These are phyloP conservation scores for Apostasia ramifera DNA, from an alignment of 106 monocot genomes.

Conservation along the genomic window DNA sequence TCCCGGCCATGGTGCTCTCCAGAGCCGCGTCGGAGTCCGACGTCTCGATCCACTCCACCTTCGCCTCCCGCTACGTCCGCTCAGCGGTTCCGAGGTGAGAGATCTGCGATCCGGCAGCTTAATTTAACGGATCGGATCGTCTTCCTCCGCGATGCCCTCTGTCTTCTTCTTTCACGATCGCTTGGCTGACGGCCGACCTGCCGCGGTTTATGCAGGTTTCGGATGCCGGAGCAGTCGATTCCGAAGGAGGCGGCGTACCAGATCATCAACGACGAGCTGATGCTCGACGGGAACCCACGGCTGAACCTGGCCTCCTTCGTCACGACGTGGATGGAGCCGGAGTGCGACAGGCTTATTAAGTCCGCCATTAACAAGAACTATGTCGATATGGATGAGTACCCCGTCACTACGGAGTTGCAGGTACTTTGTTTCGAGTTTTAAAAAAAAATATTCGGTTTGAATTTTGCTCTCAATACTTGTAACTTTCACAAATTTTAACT, in stretches of 20 bases:
- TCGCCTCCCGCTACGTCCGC: constrained; percentile 56
- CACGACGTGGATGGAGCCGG: constrained; percentile 97
- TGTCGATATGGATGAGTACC: constrained; percentile 94
- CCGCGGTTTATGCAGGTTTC: constrained; percentile 20
- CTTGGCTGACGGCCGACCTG: too few species aligned
- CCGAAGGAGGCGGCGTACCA: constrained; percentile 90
- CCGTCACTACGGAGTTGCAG: constrained; percentile 92
- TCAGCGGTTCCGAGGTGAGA: constrained; percentile 47
- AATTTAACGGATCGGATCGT: too few species aligned
- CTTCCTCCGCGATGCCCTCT: too few species aligned
- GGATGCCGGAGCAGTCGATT: constrained; percentile 66
- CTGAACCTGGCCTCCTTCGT: constrained; percentile 92
- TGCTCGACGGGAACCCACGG: constrained; percentile 93
- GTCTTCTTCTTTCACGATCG: too few species aligned
- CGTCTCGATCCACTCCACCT: constrained; percentile 44
- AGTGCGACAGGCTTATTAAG: constrained; percentile 88
- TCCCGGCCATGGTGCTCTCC: constrained; percentile 27
- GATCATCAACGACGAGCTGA: constrained; percentile 85
- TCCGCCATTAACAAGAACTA: constrained; percentile 83
- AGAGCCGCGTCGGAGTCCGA: constrained; percentile 23
- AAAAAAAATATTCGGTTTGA: neutral
- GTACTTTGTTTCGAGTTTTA: neutral
- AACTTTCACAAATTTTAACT: neutral
- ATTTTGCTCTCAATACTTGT: neutral
- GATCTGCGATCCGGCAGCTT: neutral